phyloP scores from a whole-genome alignment of 2,329 filamentous ascomycete genomes.

The Alternaria ethzedia region DNA sequence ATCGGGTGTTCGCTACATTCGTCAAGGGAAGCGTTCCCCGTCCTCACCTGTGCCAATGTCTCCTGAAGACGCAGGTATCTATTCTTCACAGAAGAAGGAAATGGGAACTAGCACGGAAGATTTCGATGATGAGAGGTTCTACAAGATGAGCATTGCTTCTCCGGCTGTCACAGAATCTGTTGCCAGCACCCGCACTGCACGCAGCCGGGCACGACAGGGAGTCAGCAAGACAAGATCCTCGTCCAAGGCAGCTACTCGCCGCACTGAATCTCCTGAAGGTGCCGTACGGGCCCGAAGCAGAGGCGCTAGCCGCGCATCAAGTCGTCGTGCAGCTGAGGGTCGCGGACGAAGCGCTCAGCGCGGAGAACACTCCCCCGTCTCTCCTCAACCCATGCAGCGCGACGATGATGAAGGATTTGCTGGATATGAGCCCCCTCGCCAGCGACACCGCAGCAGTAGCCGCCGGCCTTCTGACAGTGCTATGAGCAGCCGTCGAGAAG shows the following conservation, averaged over 20 bases:
- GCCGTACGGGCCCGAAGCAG: conserved; percentile 34
- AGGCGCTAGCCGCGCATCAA: conserved; percentile 42
- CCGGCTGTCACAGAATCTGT: conserved; percentile 47
- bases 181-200: conserved; percentile 41
- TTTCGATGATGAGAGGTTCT: conserved; percentile 57
- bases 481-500: conserved; percentile 51
- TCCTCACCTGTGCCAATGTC: conserved; percentile 95
- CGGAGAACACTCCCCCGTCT: conserved; percentile 73
- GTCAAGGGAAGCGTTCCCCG: conserved; percentile 81
- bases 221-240: conserved; percentile 45
- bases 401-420: conserved; percentile 63
- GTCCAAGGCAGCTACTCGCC: conserved; percentile 41
- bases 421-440: conserved; percentile 66
- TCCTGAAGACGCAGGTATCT: conserved; percentile 71
- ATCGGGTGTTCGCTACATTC: conserved; percentile 69
- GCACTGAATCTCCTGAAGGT: conserved; percentile 46
- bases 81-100: conserved; percentile 55
- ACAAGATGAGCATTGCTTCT: conserved; percentile 49
- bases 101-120: conserved; percentile 52
- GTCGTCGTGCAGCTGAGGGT: conserved; percentile 43
- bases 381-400: conserved; percentile 76
- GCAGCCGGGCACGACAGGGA: conserved; percentile 43
- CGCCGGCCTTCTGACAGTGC: conserved; percentile 55
- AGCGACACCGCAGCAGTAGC: conserved; percentile 60
- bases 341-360: conserved; percentile 45